These are phyloP conservation scores for Suhomyces xylopsoci DNA, from an alignment of 805 yeast genomes.

Conservation along the genomic window DNA sequence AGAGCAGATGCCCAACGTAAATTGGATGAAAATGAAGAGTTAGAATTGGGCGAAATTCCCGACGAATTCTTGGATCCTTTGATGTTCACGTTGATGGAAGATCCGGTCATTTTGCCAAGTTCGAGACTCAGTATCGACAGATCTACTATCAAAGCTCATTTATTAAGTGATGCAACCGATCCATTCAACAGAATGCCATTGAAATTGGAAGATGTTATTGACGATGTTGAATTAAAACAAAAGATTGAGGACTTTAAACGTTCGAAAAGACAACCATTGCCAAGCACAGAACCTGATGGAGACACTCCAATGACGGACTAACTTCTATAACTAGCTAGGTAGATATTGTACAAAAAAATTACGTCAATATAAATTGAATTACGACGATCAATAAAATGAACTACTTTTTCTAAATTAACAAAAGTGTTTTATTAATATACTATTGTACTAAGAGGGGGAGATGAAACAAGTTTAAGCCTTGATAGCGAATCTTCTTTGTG, in stretches of 20 bases:
- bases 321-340: neutral
- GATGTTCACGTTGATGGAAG: conserved; percentile 93
- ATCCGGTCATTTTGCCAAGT: conserved; percentile 91
- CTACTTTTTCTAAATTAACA: conserved; percentile 1
- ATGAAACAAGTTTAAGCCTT: conserved; percentile 67
- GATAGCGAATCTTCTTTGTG: conserved; percentile 97
- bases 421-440: conserved; percentile 5
- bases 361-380: neutral
- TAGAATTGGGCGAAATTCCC: conserved; percentile 89
- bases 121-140: conserved; percentile 84
- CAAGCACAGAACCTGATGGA: conserved; percentile 6
- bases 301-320: conserved; percentile 21
- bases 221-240: conserved; percentile 64
- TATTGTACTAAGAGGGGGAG: conserved; percentile 4
- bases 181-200: conserved; percentile 95
- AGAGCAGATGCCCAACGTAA: conserved; percentile 60
- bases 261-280: conserved; percentile 31
- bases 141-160: conserved; percentile 88
- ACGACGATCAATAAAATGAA: too few relatives aligned
- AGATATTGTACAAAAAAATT: neutral
- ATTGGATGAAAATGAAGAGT: conserved; percentile 75
- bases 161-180: conserved; percentile 92
- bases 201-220: conserved; percentile 81
- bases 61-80: conserved; percentile 96
- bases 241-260: conserved; percentile 58